Base-by-base conservation (phyloP, 208 protist genomes). In the Crithidia thermophila region DNA sequence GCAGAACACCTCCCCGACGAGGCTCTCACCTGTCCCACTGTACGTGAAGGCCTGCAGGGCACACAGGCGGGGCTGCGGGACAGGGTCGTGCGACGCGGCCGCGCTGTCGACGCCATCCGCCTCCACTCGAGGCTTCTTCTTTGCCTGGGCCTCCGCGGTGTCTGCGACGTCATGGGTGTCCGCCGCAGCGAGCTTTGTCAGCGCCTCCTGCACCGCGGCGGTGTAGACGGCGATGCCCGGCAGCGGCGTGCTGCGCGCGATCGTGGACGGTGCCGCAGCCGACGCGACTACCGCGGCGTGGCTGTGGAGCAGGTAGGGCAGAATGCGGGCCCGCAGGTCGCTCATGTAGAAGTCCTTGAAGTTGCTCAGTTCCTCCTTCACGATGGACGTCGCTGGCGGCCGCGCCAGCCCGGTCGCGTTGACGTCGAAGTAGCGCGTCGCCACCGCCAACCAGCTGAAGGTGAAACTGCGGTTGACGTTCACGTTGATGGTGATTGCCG, bases 331-430 rank as follows among this genome's bases (percentile, higher is more conserved):
- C 3, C 90, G 80, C 47, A 94, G 55, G 50, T 95, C 90, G 63
- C 83, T 84, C 85, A 91, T 88, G 82, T 88, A 95, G 55, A 94
- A 88, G 23, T 95, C 90, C 61, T 93, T 95, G 73, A 95, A 95
- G 73, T 88, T 95, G 70, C 67, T 71, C 49, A 93, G 61, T 58
- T 95, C 85, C 67, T 93, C 83, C 57, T 85, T 87, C 11, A 95
- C 77, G 3, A 86, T 66, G 23, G 72, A 68, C 13, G 79, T 67
- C 20, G 71, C 40, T 1, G 52, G 46, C 27, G 89, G 89, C 18
- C 63, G 51, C 13, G 66, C 67, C 21, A 63, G 40, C 30, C 79
- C 49, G 11, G 67, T 83, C 9, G 75, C 83, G 13, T 61, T 50
- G 11, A 51, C 25, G 66, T 90, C 81, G 47, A 82, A 91, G 79